Percentiles rank a stretch among this genome's conserved stretches.
phyloP scores from a whole-genome alignment of 2,329 filamentous ascomycete species.

The Zalaria obscura region DNA sequence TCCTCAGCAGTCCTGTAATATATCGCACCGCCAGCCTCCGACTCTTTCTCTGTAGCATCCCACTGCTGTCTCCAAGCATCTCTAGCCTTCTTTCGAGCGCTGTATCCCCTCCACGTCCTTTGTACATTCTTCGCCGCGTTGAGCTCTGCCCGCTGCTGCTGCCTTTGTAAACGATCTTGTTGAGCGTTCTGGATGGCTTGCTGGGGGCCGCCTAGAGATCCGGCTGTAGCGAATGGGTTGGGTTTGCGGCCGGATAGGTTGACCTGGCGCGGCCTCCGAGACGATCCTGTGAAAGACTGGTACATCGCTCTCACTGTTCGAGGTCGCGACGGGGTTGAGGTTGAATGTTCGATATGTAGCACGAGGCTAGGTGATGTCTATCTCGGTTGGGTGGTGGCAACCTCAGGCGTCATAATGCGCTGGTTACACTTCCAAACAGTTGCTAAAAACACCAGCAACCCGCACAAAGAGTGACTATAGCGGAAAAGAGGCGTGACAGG shows the following conservation, averaged over 20 bases:
- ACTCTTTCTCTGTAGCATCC: conserved; percentile 33
- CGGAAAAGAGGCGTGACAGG: too few relatives aligned
- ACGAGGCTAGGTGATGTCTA: too few relatives aligned
- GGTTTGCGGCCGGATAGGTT: conserved; percentile 76
- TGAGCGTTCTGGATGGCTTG: conserved; percentile 75
- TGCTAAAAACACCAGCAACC: too few relatives aligned
- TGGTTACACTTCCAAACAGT: too few relatives aligned
- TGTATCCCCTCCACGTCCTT: conserved; percentile 68
- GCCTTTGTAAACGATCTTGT: conserved; percentile 66
- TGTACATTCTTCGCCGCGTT: conserved; percentile 65
- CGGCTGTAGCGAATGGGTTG: conserved; percentile 60
- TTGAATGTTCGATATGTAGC: too few relatives aligned
- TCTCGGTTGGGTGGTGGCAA: too few relatives aligned
- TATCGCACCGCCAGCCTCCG: conserved; percentile 14
- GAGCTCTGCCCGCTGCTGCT: conserved; percentile 64
- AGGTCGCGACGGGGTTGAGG: too few relatives aligned
- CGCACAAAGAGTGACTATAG: too few relatives aligned
- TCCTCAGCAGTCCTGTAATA: conserved; percentile 24
- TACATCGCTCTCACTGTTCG: conserved; percentile 47
- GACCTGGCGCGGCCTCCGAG: conserved; percentile 75
- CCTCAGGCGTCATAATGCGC: too few relatives aligned
- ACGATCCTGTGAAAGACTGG: conserved; percentile 78
- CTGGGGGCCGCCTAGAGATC: conserved; percentile 48
- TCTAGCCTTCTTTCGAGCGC: conserved; percentile 43
- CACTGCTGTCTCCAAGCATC: conserved; percentile 45